Conservation (phyloP, 352 stramenopile species). For the Globisporangium lucens region DNA sequence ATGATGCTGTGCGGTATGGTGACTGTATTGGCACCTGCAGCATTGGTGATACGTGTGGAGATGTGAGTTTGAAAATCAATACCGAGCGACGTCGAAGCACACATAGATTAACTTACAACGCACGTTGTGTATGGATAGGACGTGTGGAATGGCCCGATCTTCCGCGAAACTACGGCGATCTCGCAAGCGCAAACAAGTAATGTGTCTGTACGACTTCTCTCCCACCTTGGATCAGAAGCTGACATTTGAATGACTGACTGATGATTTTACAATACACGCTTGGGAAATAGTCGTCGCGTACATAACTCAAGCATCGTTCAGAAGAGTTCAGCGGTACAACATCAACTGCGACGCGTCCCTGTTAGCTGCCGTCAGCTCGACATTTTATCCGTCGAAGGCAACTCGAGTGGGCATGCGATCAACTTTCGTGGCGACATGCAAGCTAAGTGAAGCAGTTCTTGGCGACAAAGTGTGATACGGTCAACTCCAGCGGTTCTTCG, state of each 20-base stretch:
- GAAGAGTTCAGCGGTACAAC: conserved; percentile 34
- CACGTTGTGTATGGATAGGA: neutral
- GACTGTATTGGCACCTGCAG: conserved; percentile 38
- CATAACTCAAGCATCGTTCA: conserved; percentile 38
- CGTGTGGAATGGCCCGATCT: conserved; percentile 19
- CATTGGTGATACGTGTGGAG: conserved; percentile 32
- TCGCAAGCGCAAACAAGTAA: conserved; percentile 43
- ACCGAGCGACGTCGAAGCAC: neutral
- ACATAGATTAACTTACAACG: neutral
- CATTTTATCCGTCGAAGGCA: conserved; percentile 12
- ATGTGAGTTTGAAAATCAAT: conserved; percentile 26
- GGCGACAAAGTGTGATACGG: neutral
- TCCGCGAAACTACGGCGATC: conserved; percentile 34
- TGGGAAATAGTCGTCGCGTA: conserved; percentile 27
- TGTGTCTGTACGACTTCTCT: neutral
- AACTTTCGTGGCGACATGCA: conserved; percentile 10
- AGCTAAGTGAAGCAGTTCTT: conserved; percentile 6
- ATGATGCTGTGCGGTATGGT: conserved; percentile 26
- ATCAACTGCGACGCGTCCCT: conserved; percentile 24
- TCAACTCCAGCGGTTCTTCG: conserved; percentile 28
- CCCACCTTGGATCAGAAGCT: neutral
- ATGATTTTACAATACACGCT: neutral
- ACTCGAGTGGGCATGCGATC: conserved; percentile 10
- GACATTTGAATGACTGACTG: neutral
- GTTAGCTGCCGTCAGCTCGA: conserved; percentile 20